Base-by-base conservation (phyloP, 192 early-diverging fungal genomes). In the Pilaira anomala region DNA sequence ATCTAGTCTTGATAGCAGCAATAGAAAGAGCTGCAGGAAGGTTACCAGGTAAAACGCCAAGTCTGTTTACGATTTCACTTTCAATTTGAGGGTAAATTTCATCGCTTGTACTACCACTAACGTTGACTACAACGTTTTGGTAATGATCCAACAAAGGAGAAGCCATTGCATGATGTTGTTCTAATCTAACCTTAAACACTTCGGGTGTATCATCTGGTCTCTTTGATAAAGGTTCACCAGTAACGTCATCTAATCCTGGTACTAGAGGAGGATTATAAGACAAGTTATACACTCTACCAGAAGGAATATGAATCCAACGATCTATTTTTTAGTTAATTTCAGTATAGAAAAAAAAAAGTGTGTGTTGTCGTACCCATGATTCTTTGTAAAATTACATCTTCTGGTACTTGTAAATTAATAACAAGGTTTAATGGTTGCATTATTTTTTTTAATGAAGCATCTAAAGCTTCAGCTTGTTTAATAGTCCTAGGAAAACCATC, bases 401-500 rank as follows among this genome's bases (percentile, higher is more conserved):
- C 91, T 9, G 96, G 94, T 19, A 98, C 96, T 61, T 88, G 85
- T 56, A 98, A 75, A 68, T 97, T 92, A 45, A 97, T 82, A 16
- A 96, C 94, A 8, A 91, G 67, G 68, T 91, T 91, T 49, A 98
- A 76, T 13, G 89, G 81, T 67, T 89, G 85, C 54, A 66, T 69
- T 19, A 68, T 60, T 28, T 62, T 62, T 22, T 77, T 65, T 54
- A 94, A 75, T 24, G 77, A 74, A 22, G 78, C 68, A 65, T 89
- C 87, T 62, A 98, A 72, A 2, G 80, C 77, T 58, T 83, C 64
- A 3, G 97, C 95, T 76, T 98, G 97, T 3, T 71, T 64, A 29
- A 91, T 75, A 3, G 88, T 95, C 28, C 97, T 81, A 57, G 97
- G 97, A 63, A 95, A 98, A 36, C 90, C 93, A 78, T 95, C 93